Evolutionary conservation across 805 yeast genomes (phyloP).

Genomic region (Spathaspora girioi): DNA sequence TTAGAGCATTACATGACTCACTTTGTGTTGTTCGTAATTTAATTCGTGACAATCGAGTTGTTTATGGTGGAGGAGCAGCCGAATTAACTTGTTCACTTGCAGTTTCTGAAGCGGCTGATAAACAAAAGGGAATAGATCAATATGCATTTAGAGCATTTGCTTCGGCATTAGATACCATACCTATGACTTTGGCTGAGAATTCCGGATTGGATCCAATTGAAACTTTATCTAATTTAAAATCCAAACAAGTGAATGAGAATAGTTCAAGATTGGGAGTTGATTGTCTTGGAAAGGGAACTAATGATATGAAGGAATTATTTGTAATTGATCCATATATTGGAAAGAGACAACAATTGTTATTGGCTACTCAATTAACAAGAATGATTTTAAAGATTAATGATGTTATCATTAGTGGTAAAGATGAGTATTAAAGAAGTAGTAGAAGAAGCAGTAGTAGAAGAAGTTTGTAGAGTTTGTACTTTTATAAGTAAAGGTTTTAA

Average conservation of each 20-base stretch:
- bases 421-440: slow-evolving; percentile 57
- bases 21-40: slow-evolving; percentile 96
- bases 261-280: slow-evolving; percentile 84
- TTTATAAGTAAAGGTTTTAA: neutral
- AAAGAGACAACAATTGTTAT: slow-evolving; percentile 89
- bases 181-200: slow-evolving; percentile 94
- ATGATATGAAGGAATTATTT: slow-evolving; percentile 90
- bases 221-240: slow-evolving; percentile 76
- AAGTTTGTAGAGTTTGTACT: too few species aligned
- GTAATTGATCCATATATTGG: slow-evolving; percentile 97
- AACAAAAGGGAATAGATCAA: slow-evolving; percentile 92
- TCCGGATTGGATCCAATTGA: slow-evolving; percentile 95
- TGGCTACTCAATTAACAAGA: slow-evolving; percentile 96
- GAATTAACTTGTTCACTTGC: slow-evolving; percentile 92
- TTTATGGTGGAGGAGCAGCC: slow-evolving; percentile 99
- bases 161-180: slow-evolving; percentile 84
- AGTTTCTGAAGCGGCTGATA: slow-evolving; percentile 87
- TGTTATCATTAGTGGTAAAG: slow-evolving; percentile 88
- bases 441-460: too few species aligned
- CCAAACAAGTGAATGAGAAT: slow-evolving; percentile 75
- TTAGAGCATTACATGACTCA: slow-evolving; percentile 94
- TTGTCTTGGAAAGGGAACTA: slow-evolving; percentile 82
- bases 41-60: slow-evolving; percentile 86
- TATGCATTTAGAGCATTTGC: slow-evolving; percentile 97
- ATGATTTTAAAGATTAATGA: slow-evolving; percentile 97